Evolutionary conservation across 192 early-diverging fungal genomes (phyloP).

Genomic region (Lobosporangium transversale): DNA sequence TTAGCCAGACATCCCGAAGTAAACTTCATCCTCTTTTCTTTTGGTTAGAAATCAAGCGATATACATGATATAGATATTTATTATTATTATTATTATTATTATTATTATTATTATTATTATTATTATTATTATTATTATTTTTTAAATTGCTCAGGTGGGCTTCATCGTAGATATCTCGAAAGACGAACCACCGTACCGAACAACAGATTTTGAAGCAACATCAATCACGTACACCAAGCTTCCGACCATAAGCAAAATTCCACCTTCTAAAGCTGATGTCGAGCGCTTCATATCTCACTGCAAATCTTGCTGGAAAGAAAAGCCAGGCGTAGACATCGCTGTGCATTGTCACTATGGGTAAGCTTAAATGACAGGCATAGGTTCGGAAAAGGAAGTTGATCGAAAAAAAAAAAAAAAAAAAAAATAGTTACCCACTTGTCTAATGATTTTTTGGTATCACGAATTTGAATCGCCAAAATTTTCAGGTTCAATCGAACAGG

Average conservation of each 20-base stretch:
- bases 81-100: neutral
- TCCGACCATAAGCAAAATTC: conserved; percentile 62
- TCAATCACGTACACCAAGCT: conserved; percentile 61
- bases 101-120: neutral
- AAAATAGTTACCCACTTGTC: neutral
- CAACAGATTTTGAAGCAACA: conserved; percentile 64
- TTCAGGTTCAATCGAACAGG: conserved; percentile 66
- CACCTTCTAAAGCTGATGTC: conserved; percentile 58
- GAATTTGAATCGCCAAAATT: too few species aligned
- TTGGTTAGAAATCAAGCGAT: too few species aligned
- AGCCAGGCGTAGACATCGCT: conserved; percentile 61
- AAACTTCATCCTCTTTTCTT: neutral
- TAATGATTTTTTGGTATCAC: neutral
- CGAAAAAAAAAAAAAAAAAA: neutral
- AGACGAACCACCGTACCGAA: conserved; percentile 60
- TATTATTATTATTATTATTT: neutral
- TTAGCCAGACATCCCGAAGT: conserved; percentile 63
- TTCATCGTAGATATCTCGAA: conserved; percentile 66
- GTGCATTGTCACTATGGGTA: conserved; percentile 72
- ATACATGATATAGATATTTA: neutral
- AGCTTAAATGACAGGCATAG: too few species aligned
- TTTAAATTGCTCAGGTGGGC: conserved; percentile 12
- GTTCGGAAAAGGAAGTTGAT: too few species aligned
- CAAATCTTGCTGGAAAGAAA: conserved; percentile 55
- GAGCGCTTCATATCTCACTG: conserved; percentile 53